Percentiles rank a stretch among this genome's conserved stretches.
These are phyloP conservation scores for Sicyos edulis DNA, from an alignment of 306 rosid species.

Conservation along the genomic window DNA sequence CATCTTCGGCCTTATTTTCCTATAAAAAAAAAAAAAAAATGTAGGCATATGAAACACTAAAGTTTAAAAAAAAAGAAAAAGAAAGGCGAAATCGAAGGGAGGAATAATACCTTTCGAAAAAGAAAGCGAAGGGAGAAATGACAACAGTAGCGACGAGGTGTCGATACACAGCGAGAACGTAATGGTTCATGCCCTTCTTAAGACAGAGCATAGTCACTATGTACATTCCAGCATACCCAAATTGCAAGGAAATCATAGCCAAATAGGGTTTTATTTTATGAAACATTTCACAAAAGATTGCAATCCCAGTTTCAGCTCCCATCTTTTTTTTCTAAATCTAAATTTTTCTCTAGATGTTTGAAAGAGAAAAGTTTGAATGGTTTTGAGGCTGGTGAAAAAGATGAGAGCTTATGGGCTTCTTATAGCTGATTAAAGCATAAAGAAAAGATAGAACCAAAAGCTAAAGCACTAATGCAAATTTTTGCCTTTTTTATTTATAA, in stretches of 20 bases:
- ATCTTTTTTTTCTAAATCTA: slow-evolving; percentile 24
- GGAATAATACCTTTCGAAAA: slow-evolving; percentile 53
- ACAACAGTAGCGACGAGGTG: slow-evolving; percentile 63
- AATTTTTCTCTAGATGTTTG: background rate
- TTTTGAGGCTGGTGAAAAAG: background rate
- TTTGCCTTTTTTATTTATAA: background rate
- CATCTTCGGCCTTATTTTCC: slow-evolving; percentile 90
- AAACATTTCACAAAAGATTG: slow-evolving; percentile 21
- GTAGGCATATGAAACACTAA: too few species aligned
- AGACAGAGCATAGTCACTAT: slow-evolving; percentile 79
- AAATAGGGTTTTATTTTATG: slow-evolving; percentile 63
- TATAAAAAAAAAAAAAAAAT: slow-evolving; percentile 21
- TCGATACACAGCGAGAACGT: slow-evolving; percentile 76
- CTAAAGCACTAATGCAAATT: background rate
- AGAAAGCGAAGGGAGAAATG: slow-evolving; percentile 69
- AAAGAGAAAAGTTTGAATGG: background rate
- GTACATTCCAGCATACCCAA: slow-evolving; percentile 95
- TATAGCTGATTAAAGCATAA: slow-evolving; percentile 13
- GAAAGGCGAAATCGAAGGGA: slow-evolving; percentile 7
- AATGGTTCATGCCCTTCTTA: slow-evolving; percentile 89
- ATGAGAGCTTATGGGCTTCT: background rate
- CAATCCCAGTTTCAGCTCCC: slow-evolving; percentile 37
- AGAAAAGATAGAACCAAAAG: background rate
- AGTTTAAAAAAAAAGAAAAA: too few species aligned
- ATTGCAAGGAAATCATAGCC: slow-evolving; percentile 78